Evolutionary conservation across 352 stramenopile species (phyloP), one percentile per base, ranked within the genome.

Genomic region (Phytopythium cucurbitacearum): DNA sequence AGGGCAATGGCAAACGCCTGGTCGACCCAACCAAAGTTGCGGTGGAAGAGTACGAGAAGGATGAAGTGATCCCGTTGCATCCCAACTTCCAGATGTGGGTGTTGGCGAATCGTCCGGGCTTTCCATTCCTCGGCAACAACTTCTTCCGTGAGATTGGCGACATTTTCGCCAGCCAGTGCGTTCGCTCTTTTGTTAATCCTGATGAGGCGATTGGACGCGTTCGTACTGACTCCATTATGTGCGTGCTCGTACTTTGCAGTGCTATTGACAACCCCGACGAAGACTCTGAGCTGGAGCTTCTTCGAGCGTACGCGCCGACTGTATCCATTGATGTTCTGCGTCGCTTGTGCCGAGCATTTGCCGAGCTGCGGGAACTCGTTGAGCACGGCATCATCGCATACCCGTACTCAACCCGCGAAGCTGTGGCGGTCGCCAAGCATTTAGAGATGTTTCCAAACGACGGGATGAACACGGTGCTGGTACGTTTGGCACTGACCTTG

Each of bases 91-190:
- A 74, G 16, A 85, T 98, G 60, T 97, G 92, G 80, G 89, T 96
- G 11, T 64, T 99, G 3, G 93, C 93, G n/a, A 99, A 99, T 62
- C 86, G 89, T 32, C 88, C 96, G n/a, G 94, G 94, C 0, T 98
- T 89, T 59, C 96, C 96, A 10, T 99, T 99, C 67, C 74, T 97
- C 36, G 96, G 96, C n/a, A 98, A 99, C 77, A 96, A 98, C 56
- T 95, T 98, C 35, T 97, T 96, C 64, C 65, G 80, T 5, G 87
- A 97, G 62, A 97, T 98, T 53, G 89, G 89, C 21, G 96, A 98
- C 60, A 83, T 95, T 36, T 98, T 98, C 69, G 83, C 89, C 2
- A 95, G 76, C 65, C 83, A 97, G 80, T 91, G 80, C 40, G 76
- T 71, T 39, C 4, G 7, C 4, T 37, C 21, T 28, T 36, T 7